These are phyloP conservation scores for Beauveria australis DNA, from an alignment of 2,329 filamentous ascomycete species.

Conservation along the genomic window DNA sequence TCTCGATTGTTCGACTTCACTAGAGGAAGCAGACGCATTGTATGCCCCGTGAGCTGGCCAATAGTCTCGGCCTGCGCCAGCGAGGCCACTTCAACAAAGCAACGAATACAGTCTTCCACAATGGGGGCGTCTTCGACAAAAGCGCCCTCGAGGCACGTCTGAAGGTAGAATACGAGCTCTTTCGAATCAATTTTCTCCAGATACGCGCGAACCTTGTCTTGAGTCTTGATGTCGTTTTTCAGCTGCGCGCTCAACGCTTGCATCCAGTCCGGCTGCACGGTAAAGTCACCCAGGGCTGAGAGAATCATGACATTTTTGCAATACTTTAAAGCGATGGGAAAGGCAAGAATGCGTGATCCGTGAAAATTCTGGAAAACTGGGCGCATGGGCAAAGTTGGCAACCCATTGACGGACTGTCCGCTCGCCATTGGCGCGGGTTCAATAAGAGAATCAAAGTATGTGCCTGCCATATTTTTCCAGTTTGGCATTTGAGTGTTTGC, in stretches of 20 bases:
- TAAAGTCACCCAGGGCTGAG: slow-evolving; percentile 38
- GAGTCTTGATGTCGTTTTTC: slow-evolving; percentile 58
- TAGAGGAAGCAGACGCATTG: slow-evolving; percentile 46
- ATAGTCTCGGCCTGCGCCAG: slow-evolving; percentile 43
- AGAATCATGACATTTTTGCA: slow-evolving; percentile 48
- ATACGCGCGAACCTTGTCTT: slow-evolving; percentile 50
- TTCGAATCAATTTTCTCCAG: slow-evolving; percentile 33
- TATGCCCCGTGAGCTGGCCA: slow-evolving; percentile 38
- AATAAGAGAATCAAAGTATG: slow-evolving; percentile 39
- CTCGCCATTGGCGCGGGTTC: slow-evolving; percentile 13
- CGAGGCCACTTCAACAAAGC: slow-evolving; percentile 46
- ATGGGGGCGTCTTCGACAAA: slow-evolving; percentile 33
- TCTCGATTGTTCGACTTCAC: slow-evolving; percentile 65
- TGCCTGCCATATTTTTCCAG: slow-evolving; percentile 42
- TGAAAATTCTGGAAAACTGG: slow-evolving; percentile 38
- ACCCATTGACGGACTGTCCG: slow-evolving; percentile 29
- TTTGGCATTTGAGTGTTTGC: slow-evolving; percentile 34
- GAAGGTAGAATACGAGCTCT: slow-evolving; percentile 37
- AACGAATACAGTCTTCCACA: slow-evolving; percentile 40
- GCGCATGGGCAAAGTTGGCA: slow-evolving; percentile 10
- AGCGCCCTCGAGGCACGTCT: slow-evolving; percentile 50
- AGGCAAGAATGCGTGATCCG: slow-evolving; percentile 43
- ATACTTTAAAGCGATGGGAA: slow-evolving; percentile 63
- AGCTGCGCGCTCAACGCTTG: slow-evolving; percentile 66
- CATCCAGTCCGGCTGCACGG: slow-evolving; percentile 76